These are phyloP conservation scores for Carallia brachiata DNA, from an alignment of 345 rosid genomes.

Conservation along the genomic window DNA sequence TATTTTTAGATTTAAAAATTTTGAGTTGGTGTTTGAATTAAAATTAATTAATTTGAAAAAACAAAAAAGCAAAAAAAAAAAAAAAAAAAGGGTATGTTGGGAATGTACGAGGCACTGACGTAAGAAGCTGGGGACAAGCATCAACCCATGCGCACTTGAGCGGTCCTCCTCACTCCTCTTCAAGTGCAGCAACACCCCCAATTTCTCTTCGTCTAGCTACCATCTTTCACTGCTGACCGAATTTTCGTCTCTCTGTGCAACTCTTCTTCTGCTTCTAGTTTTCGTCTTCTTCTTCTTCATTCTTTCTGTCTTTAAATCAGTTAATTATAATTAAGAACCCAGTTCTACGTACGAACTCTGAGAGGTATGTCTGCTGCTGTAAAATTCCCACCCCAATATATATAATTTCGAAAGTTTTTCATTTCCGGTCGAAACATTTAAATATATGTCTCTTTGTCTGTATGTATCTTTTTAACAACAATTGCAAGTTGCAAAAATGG, in stretches of 20 bases:
- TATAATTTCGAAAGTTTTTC: too few species aligned
- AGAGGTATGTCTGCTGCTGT: not conserved
- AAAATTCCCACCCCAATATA: too few species aligned
- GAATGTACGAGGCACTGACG: conserved; percentile 41
- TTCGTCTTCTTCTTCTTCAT: conserved; percentile 2
- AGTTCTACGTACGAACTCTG: not conserved
- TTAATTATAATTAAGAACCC: not conserved
- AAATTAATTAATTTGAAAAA: too few species aligned
- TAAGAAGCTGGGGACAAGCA: conserved; percentile 63
- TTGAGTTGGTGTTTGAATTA: too few species aligned
- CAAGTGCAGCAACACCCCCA: not conserved
- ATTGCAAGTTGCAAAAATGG: too few species aligned
- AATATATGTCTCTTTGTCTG: too few species aligned
- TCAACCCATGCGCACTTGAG: conserved; percentile 82
- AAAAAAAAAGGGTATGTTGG: not conserved
- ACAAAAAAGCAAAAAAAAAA: not conserved
- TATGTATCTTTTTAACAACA: too few species aligned
- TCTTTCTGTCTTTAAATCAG: not conserved
- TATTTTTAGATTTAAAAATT: too few species aligned
- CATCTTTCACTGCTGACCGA: conserved; percentile 22
- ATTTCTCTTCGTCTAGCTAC: conserved; percentile 5
- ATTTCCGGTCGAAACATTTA: too few species aligned
- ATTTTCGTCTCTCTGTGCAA: conserved; percentile 1
- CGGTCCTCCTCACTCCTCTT: conserved; percentile 56
- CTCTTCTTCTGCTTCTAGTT: too few species aligned